Conservation (phyloP, 1,284 basidiomycete genomes). For the Ceratobasidium sp. region DNA sequence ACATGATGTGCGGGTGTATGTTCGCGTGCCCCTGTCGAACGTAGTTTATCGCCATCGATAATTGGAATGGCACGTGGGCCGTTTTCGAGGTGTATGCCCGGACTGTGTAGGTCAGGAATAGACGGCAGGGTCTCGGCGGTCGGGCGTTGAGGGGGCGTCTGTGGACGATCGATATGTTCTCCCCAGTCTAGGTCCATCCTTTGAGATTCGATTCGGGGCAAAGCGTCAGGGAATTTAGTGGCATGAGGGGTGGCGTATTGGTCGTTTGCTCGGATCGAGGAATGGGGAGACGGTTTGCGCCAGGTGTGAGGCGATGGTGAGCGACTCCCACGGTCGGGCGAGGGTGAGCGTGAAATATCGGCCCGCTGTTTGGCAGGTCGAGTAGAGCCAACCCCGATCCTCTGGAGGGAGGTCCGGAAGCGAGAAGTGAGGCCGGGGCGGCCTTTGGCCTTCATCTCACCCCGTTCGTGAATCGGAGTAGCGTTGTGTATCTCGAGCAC, state of each 20-base stretch:
- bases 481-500: conserved; percentile 35
- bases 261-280: conserved; percentile 26
- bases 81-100: conserved; percentile 15
- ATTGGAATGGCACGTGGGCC: conserved; percentile 29
- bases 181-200: conserved; percentile 30
- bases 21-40: conserved; percentile 19
- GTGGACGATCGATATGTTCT: not conserved
- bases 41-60: conserved; percentile 20
- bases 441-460: not conserved
- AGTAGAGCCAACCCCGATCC: conserved; percentile 23
- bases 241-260: conserved; percentile 26
- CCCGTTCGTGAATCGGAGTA: conserved; percentile 22
- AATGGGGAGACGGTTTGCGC: conserved; percentile 35
- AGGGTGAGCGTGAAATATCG: conserved; percentile 33
- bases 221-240: conserved; percentile 15
- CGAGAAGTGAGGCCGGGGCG: conserved; percentile 23
- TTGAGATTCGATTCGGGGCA: conserved; percentile 35
- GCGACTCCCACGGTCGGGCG: conserved; percentile 13
- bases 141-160: conserved; percentile 17
- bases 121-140: not conserved
- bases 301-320: conserved; percentile 31
- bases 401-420: conserved; percentile 22
- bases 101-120: conserved; percentile 26
- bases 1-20: conserved; percentile 11
- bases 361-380: conserved; percentile 25